Evolutionary conservation across 495 filamentous ascomycete species (phyloP).

Genomic region (Neurospora africana): DNA sequence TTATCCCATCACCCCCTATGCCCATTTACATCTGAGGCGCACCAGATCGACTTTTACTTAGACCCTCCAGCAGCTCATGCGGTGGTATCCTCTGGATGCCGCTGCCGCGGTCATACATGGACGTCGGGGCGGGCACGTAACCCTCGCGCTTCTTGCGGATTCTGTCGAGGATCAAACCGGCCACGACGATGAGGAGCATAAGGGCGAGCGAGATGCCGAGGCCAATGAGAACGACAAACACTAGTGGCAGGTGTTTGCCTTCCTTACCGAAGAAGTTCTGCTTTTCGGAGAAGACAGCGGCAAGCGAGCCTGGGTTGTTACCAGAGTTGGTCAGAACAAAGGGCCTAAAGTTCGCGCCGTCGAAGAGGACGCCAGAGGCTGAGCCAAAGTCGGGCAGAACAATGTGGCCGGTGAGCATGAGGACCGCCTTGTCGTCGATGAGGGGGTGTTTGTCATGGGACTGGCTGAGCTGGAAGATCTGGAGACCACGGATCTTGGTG

Average conservation of each 20-base stretch:
- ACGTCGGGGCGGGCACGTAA: constrained; percentile 70
- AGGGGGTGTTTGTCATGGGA: constrained; percentile 54
- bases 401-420: constrained; percentile 78
- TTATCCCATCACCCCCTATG: background rate
- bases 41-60: constrained; percentile 29
- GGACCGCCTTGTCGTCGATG: constrained; percentile 52
- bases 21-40: constrained; percentile 30
- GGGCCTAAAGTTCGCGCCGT: constrained; percentile 66
- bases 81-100: constrained; percentile 76
- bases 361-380: constrained; percentile 77
- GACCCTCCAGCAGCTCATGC: constrained; percentile 57
- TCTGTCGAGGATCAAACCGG: constrained; percentile 74
- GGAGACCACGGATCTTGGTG: constrained; percentile 64
- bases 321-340: constrained; percentile 64
- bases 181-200: constrained; percentile 78
- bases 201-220: constrained; percentile 80
- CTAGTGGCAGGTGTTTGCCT: constrained; percentile 52
- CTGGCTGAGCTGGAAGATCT: constrained; percentile 60
- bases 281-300: constrained; percentile 66
- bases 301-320: constrained; percentile 58
- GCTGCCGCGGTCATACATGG: constrained; percentile 59
- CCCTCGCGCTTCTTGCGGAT: constrained; percentile 77
- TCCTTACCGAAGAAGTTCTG: constrained; percentile 48
- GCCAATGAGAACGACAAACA: constrained; percentile 84
- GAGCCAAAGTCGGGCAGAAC: constrained; percentile 62